Conservation (phyloP, 2,329 filamentous ascomycete genomes). For the Diaporthe helianthi region DNA sequence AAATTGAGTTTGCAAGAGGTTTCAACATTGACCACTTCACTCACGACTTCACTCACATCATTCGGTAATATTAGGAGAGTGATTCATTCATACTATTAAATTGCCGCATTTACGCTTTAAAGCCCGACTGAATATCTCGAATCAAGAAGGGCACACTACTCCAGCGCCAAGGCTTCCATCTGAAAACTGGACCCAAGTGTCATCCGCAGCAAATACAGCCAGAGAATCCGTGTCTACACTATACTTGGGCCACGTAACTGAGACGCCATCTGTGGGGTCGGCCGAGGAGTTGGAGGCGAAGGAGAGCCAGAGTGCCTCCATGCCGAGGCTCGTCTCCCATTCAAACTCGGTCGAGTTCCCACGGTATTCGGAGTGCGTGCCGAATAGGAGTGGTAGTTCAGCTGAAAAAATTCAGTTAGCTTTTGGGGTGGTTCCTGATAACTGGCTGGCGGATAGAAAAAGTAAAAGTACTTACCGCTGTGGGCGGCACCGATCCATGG, state of each 20-base stretch:
- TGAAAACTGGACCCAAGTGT: neutral
- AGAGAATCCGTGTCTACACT: neutral
- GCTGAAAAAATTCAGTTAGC: neutral
- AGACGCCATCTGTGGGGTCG: neutral
- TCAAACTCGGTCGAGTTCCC: constrained; percentile 23
- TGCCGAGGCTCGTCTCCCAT: constrained; percentile 19
- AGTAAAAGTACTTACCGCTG: neutral
- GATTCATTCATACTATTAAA: neutral
- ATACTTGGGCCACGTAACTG: constrained; percentile 10
- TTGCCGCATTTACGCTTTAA: neutral
- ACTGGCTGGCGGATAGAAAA: neutral
- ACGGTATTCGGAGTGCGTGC: constrained; percentile 12
- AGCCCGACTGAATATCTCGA: neutral
- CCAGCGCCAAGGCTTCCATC: neutral
- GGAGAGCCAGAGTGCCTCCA: constrained; percentile 16
- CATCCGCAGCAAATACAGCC: constrained; percentile 4
- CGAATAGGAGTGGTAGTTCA: constrained; percentile 10
- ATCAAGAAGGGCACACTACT: neutral
- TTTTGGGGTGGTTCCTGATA: neutral
- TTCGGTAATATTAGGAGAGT: neutral
- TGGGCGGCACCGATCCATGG: constrained; percentile 39
- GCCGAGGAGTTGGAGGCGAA: constrained; percentile 16
- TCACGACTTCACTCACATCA: neutral
- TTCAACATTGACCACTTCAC: too few relatives aligned
- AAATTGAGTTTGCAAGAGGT: too few relatives aligned